phyloP scores from a whole-genome alignment of 2,329 filamentous ascomycete genomes.

The Stachybotrys echinatus region DNA sequence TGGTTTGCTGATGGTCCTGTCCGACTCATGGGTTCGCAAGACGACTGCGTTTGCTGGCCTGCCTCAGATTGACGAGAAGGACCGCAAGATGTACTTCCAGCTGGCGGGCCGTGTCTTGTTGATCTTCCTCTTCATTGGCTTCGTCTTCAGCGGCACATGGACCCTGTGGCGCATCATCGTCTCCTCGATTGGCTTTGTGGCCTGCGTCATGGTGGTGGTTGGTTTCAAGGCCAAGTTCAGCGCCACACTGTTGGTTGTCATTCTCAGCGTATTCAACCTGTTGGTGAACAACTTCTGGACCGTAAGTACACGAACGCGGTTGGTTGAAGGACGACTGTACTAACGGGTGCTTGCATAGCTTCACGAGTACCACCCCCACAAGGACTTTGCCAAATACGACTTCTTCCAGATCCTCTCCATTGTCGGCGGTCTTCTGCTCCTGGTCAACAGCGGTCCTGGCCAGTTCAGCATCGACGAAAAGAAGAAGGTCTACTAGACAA shows the following conservation, averaged over 20 bases:
- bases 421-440: conserved; percentile 88
- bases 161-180: conserved; percentile 82
- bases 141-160: conserved; percentile 94
- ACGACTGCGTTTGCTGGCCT: conserved; percentile 93
- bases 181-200: conserved; percentile 77
- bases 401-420: conserved; percentile 99
- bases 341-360: conserved; percentile 52
- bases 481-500: conserved; percentile 93
- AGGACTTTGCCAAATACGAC: conserved; percentile 99
- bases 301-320: no score
- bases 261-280: conserved; percentile 94
- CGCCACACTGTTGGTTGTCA: conserved; percentile 88
- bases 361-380: conserved; percentile 96
- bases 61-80: conserved; percentile 94
- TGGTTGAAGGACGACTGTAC: no score
- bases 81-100: conserved; percentile 99
- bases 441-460: conserved; percentile 97
- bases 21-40: conserved; percentile 97
- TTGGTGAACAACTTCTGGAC: conserved; percentile 99
- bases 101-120: conserved; percentile 90
- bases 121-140: conserved; percentile 96
- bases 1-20: conserved; percentile 94
- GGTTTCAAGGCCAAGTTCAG: conserved; percentile 99
- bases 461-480: conserved; percentile 99
- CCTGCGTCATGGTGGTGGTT: conserved; percentile 97